These are phyloP conservation scores for Poronia punctata DNA, from an alignment of 495 filamentous ascomycete genomes.

Conservation along the genomic window DNA sequence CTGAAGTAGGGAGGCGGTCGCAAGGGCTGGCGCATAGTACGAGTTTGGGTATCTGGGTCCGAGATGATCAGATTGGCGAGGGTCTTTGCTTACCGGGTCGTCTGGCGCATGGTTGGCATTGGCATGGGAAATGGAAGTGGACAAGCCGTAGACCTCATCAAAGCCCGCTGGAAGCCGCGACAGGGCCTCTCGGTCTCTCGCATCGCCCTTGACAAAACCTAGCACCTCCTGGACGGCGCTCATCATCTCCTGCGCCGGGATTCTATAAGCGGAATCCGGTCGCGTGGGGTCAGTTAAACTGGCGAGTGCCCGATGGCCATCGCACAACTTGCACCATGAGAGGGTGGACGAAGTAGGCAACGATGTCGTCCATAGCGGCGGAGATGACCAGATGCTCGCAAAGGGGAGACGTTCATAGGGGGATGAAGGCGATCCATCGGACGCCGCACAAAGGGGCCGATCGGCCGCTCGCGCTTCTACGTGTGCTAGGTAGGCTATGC, in stretches of 20 bases:
- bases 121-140: too few species aligned
- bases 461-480: constrained; percentile 23
- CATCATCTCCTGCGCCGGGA: constrained; percentile 1
- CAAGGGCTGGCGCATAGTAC: constrained; percentile 8
- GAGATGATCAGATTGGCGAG: too few species aligned
- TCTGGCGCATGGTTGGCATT: too few species aligned
- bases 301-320: constrained; percentile 16
- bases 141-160: too few species aligned
- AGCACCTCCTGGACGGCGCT: not conserved
- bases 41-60: too few species aligned
- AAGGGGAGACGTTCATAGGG: too few species aligned
- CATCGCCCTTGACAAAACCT: not conserved
- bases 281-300: constrained; percentile 15
- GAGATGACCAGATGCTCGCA: too few species aligned
- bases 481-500: constrained; percentile 25
- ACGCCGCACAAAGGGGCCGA: constrained; percentile 32
- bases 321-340: constrained; percentile 27
- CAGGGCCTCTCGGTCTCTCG: not conserved
- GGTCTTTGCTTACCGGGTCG: too few species aligned
- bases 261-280: constrained; percentile 6
- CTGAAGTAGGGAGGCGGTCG: constrained; percentile 16
- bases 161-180: not conserved
- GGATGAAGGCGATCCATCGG: too few species aligned
- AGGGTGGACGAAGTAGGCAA: too few species aligned
- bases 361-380: too few species aligned